Base-by-base conservation (phyloP, 495 filamentous ascomycete species). In the Apodospora peruviana region DNA sequence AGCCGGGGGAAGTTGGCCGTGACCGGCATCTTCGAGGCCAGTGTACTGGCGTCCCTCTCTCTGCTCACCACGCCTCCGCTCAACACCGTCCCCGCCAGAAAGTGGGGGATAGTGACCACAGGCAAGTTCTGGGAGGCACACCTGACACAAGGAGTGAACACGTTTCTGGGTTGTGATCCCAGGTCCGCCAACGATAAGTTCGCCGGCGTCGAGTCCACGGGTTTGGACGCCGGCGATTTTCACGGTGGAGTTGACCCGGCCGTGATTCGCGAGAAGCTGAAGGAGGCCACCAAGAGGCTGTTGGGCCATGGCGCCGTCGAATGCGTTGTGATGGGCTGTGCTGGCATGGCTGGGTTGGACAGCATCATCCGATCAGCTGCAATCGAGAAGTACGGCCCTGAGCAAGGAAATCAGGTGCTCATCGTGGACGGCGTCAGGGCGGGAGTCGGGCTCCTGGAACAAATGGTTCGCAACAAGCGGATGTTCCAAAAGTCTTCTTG, bases 291-390 rank as follows among this genome's bases (percentile, higher is more conserved):
- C 8, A 75, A 73, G 59, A 68, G 76, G 40, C 63, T 96, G 29
- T 62, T 95, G 20, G 64, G 66, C 17, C 69, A 68, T 8, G 74
- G 78, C 0, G 51, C 65, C 3, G 82, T 91, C 0, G 77, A 77
- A 22, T 78, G 85, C 50, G 81, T 89, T 20, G 79, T 88, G 48
- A 74, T 88, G 67, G 85, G 85, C 2, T 95, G 91, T 70, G 91
- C 90, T 35, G 91, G 93, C 4, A 95, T 96, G 93, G 84, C 81
- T 19, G 93, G 91, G 11, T 78, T 97, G 72, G 86, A 91, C 47
- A 76, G 83, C 47, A 84, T 86, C 42, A 88, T 96, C 38, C 75
- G 85, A 43, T 77, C 78, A 32, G 85, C 83, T 2, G 86, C 86
- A 37, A 60, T 78, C 22, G 77, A 83, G 46, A 73, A 74, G 17